Conservation (phyloP, 2,329 filamentous ascomycete genomes). For the Sclerotinia subarctica region DNA sequence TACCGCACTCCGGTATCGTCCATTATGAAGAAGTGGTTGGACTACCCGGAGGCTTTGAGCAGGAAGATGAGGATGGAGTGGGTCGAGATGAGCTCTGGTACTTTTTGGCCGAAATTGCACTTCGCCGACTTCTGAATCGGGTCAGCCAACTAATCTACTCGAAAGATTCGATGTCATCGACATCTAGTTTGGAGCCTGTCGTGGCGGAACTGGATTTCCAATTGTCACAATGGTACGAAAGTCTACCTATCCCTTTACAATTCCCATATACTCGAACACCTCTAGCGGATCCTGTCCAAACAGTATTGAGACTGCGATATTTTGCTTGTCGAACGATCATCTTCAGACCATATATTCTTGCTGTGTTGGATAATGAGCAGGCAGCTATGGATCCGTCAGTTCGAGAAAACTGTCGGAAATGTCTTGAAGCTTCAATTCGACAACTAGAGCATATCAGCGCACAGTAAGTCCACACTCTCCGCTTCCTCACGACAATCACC, state of each 20-base stretch:
- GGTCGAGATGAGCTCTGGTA: slow-evolving; percentile 82
- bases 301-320: slow-evolving; percentile 74
- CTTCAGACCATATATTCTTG: slow-evolving; percentile 77
- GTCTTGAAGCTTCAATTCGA: slow-evolving; percentile 73
- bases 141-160: slow-evolving; percentile 79
- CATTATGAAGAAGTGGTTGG: slow-evolving; percentile 79
- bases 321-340: slow-evolving; percentile 86
- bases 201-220: slow-evolving; percentile 80
- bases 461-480: slow-evolving; percentile 54
- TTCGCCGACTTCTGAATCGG: slow-evolving; percentile 72
- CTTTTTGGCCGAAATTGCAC: slow-evolving; percentile 77
- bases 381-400: slow-evolving; percentile 68
- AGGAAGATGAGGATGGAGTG: slow-evolving; percentile 60
- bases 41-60: slow-evolving; percentile 72
- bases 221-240: slow-evolving; percentile 81
- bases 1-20: slow-evolving; percentile 79
- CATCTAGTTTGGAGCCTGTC: slow-evolving; percentile 71
- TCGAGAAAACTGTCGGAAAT: slow-evolving; percentile 75
- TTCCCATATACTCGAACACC: slow-evolving; percentile 69
- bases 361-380: slow-evolving; percentile 74
- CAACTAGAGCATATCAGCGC: slow-evolving; percentile 76
- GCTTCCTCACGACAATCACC: background rate
- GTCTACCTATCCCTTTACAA: slow-evolving; percentile 68
- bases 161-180: slow-evolving; percentile 67
- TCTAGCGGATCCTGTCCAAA: slow-evolving; percentile 71